Base-by-base conservation (phyloP, 2,329 filamentous ascomycete genomes). In the Cladobotryum mycophilum region DNA sequence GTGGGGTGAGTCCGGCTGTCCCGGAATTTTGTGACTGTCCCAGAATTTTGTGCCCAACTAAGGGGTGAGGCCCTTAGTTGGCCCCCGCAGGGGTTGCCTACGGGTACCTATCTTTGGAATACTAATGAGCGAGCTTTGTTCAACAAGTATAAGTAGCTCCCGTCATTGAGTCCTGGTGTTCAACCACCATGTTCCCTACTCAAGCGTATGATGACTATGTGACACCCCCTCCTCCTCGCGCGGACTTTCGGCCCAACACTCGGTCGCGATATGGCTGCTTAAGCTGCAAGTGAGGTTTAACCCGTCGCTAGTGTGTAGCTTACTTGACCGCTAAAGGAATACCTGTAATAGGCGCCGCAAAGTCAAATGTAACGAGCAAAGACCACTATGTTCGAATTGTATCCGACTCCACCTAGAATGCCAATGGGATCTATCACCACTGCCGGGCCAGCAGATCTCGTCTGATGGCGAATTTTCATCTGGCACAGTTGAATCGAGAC, bases 381-480 rank as follows among this genome's bases (percentile, higher is more conserved):
- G 72, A 18, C 75, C 76, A 11, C 63, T 71, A 41, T 79, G 76
- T 55, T 73, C 68, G 38, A 75, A 78, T 57, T 78, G 76, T 60
- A 73, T 75, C 57, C 68, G 76, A 34, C 62, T 78, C 12, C 76
- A 76, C 53, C 64, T 79, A 44, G 70, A 78, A 50, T 79, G 76
- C 62, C 73, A 70, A 53, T 79, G 76, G 76, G 40, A 40, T 45
- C 49, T 48, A 30, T 30, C 36, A 35, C 45, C 20, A 15, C 41
- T 20, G 30, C 35, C 12, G 22, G 47, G 25, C 34, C 55, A 61
- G 35, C 55, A 59, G 49, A 53, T 59, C 38, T 48, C 49, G 25
- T 30, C 25, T 44, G 56, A 58, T 36, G 54, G 55, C 30, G 58
- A 56, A 41, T 56, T 51, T 30, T 67, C 64, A 1, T 58, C 62